Percentiles rank a stretch among this genome's conserved stretches.
Evolutionary conservation across 257 asterid species (phyloP).

Genomic region (Cruciata laevipes): DNA sequence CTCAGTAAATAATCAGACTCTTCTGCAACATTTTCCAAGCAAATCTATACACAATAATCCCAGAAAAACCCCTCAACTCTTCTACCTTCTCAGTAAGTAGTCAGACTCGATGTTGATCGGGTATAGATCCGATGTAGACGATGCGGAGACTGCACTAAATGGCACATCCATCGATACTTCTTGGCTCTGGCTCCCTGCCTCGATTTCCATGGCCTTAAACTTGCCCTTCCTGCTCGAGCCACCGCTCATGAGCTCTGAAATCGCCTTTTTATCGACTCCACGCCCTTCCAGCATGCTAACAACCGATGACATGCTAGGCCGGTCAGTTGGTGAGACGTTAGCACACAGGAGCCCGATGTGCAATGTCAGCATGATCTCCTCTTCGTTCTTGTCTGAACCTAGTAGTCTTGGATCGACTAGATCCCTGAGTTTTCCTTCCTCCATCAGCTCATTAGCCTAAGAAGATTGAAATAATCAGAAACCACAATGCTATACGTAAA

Average conservation of each 20-base stretch:
- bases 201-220: conserved; percentile 3
- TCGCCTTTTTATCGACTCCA: conserved; percentile 15
- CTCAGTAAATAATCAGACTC: background rate
- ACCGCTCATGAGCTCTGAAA: conserved; percentile 8
- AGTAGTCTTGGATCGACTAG: conserved; percentile 44
- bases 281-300: conserved; percentile 60
- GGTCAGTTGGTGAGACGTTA: conserved; percentile 26
- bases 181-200: background rate
- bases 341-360: conserved; percentile 52
- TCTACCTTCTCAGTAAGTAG: background rate
- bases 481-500: background rate
- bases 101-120: background rate
- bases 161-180: background rate
- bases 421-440: conserved; percentile 35
- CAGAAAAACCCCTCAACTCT: background rate
- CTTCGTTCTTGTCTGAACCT: conserved; percentile 30
- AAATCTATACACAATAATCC: background rate
- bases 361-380: conserved; percentile 33
- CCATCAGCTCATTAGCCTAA: conserved; percentile 45
- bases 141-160: background rate
- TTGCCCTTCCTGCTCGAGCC: background rate
- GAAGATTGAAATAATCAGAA: conserved; percentile 12
- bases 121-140: conserved; percentile 1
- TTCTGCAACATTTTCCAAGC: background rate
- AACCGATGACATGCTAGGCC: conserved; percentile 60